These are phyloP conservation scores for Dalbergia cochinchinensis DNA, from an alignment of 306 rosid species.

Conservation along the genomic window DNA sequence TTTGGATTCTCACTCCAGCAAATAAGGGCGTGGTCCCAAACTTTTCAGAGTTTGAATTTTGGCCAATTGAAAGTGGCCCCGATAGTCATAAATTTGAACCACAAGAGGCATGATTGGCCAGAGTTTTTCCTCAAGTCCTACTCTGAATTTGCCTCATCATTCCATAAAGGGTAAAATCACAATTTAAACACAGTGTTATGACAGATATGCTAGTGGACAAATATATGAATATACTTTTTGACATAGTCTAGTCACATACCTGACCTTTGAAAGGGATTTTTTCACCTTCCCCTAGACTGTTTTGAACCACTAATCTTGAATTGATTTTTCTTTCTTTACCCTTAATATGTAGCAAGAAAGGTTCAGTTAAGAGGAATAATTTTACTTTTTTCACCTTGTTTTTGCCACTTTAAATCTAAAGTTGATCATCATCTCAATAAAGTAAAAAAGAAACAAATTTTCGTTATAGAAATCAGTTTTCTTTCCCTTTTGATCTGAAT, in stretches of 20 bases:
- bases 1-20: neutral
- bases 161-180: neutral
- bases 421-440: neutral
- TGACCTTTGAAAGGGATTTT: neutral
- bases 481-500: too few relatives aligned
- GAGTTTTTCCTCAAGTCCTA: neutral
- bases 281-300: neutral
- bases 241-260: neutral
- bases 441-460: neutral
- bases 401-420: neutral
- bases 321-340: neutral
- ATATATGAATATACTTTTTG: constrained; percentile 8
- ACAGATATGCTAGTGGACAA: neutral
- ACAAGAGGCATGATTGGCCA: neutral
- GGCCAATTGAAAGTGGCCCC: constrained; percentile 15
- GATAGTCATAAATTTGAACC: neutral
- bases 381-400: neutral
- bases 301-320: neutral
- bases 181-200: too few relatives aligned
- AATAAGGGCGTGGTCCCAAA: constrained; percentile 24
- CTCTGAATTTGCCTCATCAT: neutral
- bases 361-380: too few relatives aligned
- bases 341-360: neutral
- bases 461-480: too few relatives aligned
- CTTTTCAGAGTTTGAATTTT: neutral